Evolutionary conservation across 257 asterid genomes (phyloP), one percentile per base, ranked within the genome.

Genomic region (Buddleja alternifolia): DNA sequence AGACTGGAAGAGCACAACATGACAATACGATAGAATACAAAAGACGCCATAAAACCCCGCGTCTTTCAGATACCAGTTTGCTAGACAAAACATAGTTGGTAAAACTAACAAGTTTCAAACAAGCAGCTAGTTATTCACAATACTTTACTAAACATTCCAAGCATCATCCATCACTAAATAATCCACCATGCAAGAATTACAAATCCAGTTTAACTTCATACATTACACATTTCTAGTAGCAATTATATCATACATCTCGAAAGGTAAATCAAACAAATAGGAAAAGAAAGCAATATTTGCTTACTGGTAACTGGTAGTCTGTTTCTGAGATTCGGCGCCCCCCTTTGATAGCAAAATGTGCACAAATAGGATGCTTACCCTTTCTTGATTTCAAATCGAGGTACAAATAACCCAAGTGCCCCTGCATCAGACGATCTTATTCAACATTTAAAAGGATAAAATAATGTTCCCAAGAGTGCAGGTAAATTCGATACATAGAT

Each of bases 331-430:
- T 79, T 75, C 76, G 81, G 51, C 93, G 96, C 9, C 99, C 99
- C 79, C 99, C 96, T 82, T 85, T 85, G 89, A 94, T 87, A 42
- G 99, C 96, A 78, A 94, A 94, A 83, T 94, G 99, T 54, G 97
- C 99, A 83, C 88, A 89, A 23, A 89, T 76, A 59, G 99, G 99
- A 81, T 86, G 90, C 80, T 94, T 94, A 61, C 80, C 86, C 84
- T 79, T 80, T 80, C 99, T 87, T 72, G 97, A 86, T 78, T 84
- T 90, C 76, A 91, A 72, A 80, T 94, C 99, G 48, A 94, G 99
- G 88, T 94, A 94, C 73, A 94, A 77, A 78, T 82, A 84, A 20
- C 99, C 97, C 52, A 94, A 67, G 71, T 87, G 91, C 42, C 99
- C 99, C 99, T 94, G 93, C 76, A 86, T 70, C 67, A 60, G 44